Evolutionary conservation across 495 filamentous ascomycete genomes (phyloP), one percentile per base, ranked within the genome.

Genomic region (Barbatosphaeria neglecta): DNA sequence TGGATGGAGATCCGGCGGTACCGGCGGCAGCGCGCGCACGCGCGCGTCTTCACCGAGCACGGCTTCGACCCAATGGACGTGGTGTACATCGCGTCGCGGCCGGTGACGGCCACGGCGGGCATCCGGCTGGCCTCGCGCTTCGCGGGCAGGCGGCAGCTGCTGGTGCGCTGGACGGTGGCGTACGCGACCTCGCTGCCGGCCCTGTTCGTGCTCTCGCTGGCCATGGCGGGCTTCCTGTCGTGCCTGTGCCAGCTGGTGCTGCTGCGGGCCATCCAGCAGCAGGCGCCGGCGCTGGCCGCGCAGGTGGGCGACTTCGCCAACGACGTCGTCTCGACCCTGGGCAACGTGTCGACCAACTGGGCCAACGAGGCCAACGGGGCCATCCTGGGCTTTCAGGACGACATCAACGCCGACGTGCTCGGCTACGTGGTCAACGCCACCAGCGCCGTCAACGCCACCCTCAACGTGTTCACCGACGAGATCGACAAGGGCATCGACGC

Each of bases 401-500:
- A 86, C 19, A 76, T 98, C 59, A 98, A 97, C 66, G 48, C 78
- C 20, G 78, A 96, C 40, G 62, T 98, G 37, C 80, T 96, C 49
- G 84, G 88, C 48, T 95, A 90, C 85, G 87, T 95, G 23, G 84
- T 80, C 37, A 88, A 80, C 28, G 84, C 80, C 10, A 95, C 90
- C 0, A 66, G 63, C 4, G 84, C 86, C 0, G 69, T 96, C 41
- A 97, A 97, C 60, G 58, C 82, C 48, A 97, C 92, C 0, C 77
- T 98, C 20, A 90, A 87, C 51, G 70, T 73, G 13, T 87, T 96
- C 60, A 77, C 89, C 46, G 70, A 84, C 24, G 73, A 83, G 45
- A 88, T 88, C 61, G 77, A 73, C 47, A 66, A 75, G 24, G 78
- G 77, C 2, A 69, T 97, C 38, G 84, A 86, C 52, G 60, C 62